A percentile compares a stretch with the other conserved stretches of the same genome.
Conservation (phyloP, 441 rosid genomes). For the Cnidoscolus chayamansa region DNA sequence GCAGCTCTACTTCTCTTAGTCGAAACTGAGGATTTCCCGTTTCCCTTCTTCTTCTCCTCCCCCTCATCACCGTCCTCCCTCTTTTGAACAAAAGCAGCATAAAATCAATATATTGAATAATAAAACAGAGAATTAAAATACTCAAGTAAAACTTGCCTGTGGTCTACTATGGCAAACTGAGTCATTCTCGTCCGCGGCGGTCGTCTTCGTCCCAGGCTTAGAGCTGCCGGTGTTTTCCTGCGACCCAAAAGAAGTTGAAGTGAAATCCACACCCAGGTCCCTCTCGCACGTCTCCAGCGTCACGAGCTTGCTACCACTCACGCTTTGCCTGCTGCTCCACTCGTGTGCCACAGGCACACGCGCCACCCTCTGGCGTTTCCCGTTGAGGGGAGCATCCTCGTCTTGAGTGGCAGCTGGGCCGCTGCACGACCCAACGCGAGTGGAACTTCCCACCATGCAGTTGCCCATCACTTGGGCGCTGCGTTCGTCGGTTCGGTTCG, state of each 20-base stretch:
- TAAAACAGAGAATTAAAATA: neutral
- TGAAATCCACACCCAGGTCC: conserved; percentile 42
- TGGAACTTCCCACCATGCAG: conserved; percentile 43
- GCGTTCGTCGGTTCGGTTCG: conserved; percentile 27
- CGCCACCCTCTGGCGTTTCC: conserved; percentile 42
- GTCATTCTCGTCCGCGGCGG: conserved; percentile 61
- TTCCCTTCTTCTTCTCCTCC: conserved; percentile 41
- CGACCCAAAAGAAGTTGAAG: conserved; percentile 61
- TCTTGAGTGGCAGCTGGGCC: conserved; percentile 33
- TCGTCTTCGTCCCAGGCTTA: conserved; percentile 26
- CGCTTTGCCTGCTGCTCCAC: conserved; percentile 58
- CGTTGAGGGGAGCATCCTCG: conserved; percentile 16
- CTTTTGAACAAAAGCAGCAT: conserved; percentile 19
- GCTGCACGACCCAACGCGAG: conserved; percentile 58
- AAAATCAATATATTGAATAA: neutral
- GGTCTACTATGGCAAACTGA: conserved; percentile 63
- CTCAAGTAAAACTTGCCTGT: conserved; percentile 32
- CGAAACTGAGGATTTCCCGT: conserved; percentile 55
- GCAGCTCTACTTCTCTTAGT: conserved; percentile 87
- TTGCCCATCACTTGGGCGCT: conserved; percentile 20
- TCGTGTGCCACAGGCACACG: conserved; percentile 40
- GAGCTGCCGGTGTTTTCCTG: conserved; percentile 50
- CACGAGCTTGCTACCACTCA: conserved; percentile 36
- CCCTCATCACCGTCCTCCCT: conserved; percentile 41
- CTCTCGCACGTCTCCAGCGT: conserved; percentile 21